Base-by-base conservation (phyloP, 2,329 filamentous ascomycete species). In the Fusarium sp. region DNA sequence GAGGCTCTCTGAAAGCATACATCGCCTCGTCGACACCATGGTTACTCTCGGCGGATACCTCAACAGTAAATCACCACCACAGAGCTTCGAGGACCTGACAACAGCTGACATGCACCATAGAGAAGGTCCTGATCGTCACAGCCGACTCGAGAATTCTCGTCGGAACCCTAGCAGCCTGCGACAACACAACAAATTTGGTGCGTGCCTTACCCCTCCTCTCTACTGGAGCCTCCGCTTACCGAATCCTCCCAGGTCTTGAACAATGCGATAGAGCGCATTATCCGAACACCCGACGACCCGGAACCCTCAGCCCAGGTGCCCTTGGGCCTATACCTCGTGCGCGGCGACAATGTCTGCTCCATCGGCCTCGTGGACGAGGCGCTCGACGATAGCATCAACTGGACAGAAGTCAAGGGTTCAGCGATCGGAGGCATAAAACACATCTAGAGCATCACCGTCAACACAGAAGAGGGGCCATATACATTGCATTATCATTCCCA, bases 261-360 rank as follows among this genome's bases (percentile, higher is more conserved):
- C 71, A 86, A 92, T 70, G 93, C 95, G 4, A 84, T 93, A 67
- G 96, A 99, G 81, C 91, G 96, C 71, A 91, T 97, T 68, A 97
- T 99, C 74, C 91, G 93, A 69, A 90, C 91, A 1, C 86, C 87
- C 44, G 94, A 97, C 77, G 93, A 97, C 76, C 86, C 89, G 40
- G 93, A 97, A 73, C 87, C 90, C 0, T 96, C 91, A 44, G 88
- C 90, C 63, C 89, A 96, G 77, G 90, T 96, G 16, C 89, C 91
- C 4, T 88, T 97, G 67, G 96, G 96, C 1, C 82, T 98, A 6
- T 98, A 97, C 79, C 86, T 99, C 62, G 92, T 99, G 62, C 88
- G 96, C 65, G 96, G 96, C 57, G 96, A 99, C 79, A 97, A 96
- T 76, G 95, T 99, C 51, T 94, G 93, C 67, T 86, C 96, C 14